Percentiles rank a stretch among this genome's conserved stretches.
Evolutionary conservation across 2,329 filamentous ascomycete genomes (phyloP).

Genomic region (Talaromyces sp.): DNA sequence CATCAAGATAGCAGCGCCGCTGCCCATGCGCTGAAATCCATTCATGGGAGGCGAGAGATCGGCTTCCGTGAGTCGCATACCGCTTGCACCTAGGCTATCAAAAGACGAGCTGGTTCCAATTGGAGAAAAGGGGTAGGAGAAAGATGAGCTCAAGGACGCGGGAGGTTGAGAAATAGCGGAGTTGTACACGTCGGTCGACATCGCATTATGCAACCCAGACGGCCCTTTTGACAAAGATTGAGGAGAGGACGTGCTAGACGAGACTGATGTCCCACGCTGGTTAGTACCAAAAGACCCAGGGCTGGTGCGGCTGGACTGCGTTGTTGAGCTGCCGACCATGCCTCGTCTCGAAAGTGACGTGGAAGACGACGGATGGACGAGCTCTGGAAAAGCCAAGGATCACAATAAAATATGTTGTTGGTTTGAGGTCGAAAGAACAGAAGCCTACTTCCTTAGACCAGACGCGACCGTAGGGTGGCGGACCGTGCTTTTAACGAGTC

Average conservation of each 20-base stretch:
- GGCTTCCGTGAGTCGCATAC: conserved; percentile 35
- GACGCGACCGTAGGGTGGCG: conserved; percentile 11
- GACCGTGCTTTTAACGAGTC: neutral
- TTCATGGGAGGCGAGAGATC: conserved; percentile 36
- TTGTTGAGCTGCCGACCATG: conserved; percentile 42
- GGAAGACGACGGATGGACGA: neutral
- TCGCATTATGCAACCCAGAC: conserved; percentile 40
- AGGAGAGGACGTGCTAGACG: conserved; percentile 39
- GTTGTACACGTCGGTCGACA: conserved; percentile 44
- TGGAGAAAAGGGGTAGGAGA: conserved; percentile 38
- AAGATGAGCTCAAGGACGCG: conserved; percentile 32
- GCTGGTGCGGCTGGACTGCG: conserved; percentile 41
- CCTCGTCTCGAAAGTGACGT: conserved; percentile 25
- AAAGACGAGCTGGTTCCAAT: conserved; percentile 37
- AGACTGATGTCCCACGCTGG: conserved; percentile 39
- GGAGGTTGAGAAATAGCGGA: conserved; percentile 36
- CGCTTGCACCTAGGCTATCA: conserved; percentile 29
- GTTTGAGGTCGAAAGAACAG: neutral
- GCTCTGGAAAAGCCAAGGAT: neutral
- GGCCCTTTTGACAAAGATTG: conserved; percentile 35
- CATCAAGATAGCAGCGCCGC: conserved; percentile 50
- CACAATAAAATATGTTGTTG: neutral
- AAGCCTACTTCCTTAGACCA: neutral
- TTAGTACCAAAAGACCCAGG: conserved; percentile 39
- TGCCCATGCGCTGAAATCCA: conserved; percentile 30